Percentiles rank a stretch among this genome's conserved stretches.
phyloP scores from a whole-genome alignment of 2,329 filamentous ascomycete genomes.

The Podosphaera fusca region DNA sequence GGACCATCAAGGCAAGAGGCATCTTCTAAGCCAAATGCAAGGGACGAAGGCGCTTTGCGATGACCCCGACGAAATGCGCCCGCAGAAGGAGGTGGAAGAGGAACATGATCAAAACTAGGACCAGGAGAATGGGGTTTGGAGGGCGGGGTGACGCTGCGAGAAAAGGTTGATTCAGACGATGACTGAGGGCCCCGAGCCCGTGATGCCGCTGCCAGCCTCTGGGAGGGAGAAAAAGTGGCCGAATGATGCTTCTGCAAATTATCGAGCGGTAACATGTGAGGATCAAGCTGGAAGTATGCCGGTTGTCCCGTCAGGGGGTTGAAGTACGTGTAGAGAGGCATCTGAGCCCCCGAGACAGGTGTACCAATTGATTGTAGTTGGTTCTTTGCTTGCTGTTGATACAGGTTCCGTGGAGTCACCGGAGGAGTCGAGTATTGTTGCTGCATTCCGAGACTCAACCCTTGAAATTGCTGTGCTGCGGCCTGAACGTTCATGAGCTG shows the following conservation, averaged over 20 bases:
- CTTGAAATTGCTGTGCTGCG: constrained; percentile 62
- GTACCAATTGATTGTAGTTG: constrained; percentile 23
- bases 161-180: constrained; percentile 29
- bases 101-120: constrained; percentile 32
- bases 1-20: constrained; percentile 16
- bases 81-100: constrained; percentile 67
- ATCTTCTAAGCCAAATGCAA: constrained; percentile 20
- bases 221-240: constrained; percentile 23
- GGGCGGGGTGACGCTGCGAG: constrained; percentile 41
- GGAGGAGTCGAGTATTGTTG: constrained; percentile 28
- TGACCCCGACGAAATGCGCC: constrained; percentile 86
- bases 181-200: constrained; percentile 68
- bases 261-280: constrained; percentile 19
- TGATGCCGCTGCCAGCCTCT: constrained; percentile 33
- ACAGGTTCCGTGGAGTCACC: constrained; percentile 28
- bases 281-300: constrained; percentile 36
- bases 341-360: constrained; percentile 34
- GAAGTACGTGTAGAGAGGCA: constrained; percentile 61
- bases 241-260: constrained; percentile 16
- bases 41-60: constrained; percentile 57
- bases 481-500: constrained; percentile 69
- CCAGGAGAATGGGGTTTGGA: constrained; percentile 47
- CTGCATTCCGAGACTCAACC: constrained; percentile 40
- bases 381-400: constrained; percentile 19
- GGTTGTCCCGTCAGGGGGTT: constrained; percentile 73